These are phyloP conservation scores for Westerdykella ornata DNA, from an alignment of 2,329 filamentous ascomycete genomes.

Conservation along the genomic window DNA sequence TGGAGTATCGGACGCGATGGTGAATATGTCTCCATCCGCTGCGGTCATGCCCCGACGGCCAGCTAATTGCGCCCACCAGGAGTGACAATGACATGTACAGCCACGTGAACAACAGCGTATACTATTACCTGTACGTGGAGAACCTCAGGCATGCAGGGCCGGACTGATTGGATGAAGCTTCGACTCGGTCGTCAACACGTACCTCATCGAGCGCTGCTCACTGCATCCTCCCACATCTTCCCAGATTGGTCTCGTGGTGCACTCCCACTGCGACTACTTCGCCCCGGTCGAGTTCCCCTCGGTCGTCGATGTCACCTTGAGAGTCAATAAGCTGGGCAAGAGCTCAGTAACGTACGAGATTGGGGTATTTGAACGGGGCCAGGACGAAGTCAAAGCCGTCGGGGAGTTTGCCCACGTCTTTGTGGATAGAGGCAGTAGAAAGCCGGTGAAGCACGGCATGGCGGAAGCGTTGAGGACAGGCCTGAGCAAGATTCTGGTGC, in stretches of 20 bases:
- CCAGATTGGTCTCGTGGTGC: slow-evolving; percentile 77
- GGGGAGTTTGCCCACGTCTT: slow-evolving; percentile 85
- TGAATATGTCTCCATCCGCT: too few species aligned
- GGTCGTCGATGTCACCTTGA: slow-evolving; percentile 70
- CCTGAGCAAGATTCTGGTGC: slow-evolving; percentile 22
- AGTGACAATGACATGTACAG: slow-evolving; percentile 92
- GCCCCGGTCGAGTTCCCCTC: slow-evolving; percentile 74
- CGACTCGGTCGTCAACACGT: slow-evolving; percentile 84
- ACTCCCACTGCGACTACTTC: slow-evolving; percentile 81
- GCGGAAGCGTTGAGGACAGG: slow-evolving; percentile 47
- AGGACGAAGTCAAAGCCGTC: slow-evolving; percentile 70
- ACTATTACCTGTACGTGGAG: slow-evolving; percentile 62
- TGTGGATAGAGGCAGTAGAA: slow-evolving; percentile 65
- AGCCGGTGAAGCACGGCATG: slow-evolving; percentile 63
- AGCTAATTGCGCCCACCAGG: slow-evolving; percentile 55
- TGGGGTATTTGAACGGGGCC: slow-evolving; percentile 71
- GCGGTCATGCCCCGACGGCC: neutral
- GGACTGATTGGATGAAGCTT: slow-evolving; percentile 45
- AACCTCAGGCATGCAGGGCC: slow-evolving; percentile 25
- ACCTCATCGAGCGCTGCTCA: slow-evolving; percentile 71
- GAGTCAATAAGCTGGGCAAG: slow-evolving; percentile 76
- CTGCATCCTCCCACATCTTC: slow-evolving; percentile 63
- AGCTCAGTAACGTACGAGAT: slow-evolving; percentile 89
- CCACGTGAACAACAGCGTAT: slow-evolving; percentile 87
- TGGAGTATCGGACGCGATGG: slow-evolving; percentile 86